phyloP scores from a whole-genome alignment of 805 yeast species.

The Kazachstania psychrophila region DNA sequence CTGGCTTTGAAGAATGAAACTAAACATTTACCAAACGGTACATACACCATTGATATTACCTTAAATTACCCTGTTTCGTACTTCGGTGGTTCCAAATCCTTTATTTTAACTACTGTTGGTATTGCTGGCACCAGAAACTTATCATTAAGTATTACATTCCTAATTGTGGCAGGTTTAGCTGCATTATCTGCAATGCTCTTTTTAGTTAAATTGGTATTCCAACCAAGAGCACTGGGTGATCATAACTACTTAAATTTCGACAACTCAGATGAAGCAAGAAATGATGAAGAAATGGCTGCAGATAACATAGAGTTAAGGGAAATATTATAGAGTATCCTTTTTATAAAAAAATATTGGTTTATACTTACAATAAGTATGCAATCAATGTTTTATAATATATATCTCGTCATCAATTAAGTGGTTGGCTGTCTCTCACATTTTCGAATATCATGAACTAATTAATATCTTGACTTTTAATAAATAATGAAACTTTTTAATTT shows the following conservation, averaged over 20 bases:
- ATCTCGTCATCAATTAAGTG: too few relatives aligned
- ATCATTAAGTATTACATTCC: constrained; percentile 74
- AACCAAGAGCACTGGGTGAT: constrained; percentile 79
- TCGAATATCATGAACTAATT: too few relatives aligned
- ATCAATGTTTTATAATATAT: too few relatives aligned
- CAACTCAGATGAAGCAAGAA: constrained; percentile 8
- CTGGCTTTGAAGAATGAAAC: constrained; percentile 66
- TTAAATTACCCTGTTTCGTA: constrained; percentile 72
- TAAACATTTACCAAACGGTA: constrained; percentile 49
- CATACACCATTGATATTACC: constrained; percentile 57
- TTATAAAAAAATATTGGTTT: too few relatives aligned
- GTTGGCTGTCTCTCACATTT: too few relatives aligned
- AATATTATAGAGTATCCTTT: constrained; percentile 13
- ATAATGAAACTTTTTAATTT: too few relatives aligned
- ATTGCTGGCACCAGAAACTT: constrained; percentile 83
- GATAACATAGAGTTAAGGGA: constrained; percentile 13
- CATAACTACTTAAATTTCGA: constrained; percentile 52
- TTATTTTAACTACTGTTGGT: constrained; percentile 73
- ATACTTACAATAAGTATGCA: too few relatives aligned
- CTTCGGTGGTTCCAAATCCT: constrained; percentile 83
- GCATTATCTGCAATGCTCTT: constrained; percentile 65
- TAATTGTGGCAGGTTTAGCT: constrained; percentile 74
- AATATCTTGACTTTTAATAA: too few relatives aligned
- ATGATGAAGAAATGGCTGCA: constrained; percentile 4
- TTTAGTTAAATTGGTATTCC: constrained; percentile 68